Percentiles rank a stretch among this genome's conserved stretches.
phyloP scores from a whole-genome alignment of 495 filamentous ascomycete genomes.

The Aspergillus saccharolyticus region DNA sequence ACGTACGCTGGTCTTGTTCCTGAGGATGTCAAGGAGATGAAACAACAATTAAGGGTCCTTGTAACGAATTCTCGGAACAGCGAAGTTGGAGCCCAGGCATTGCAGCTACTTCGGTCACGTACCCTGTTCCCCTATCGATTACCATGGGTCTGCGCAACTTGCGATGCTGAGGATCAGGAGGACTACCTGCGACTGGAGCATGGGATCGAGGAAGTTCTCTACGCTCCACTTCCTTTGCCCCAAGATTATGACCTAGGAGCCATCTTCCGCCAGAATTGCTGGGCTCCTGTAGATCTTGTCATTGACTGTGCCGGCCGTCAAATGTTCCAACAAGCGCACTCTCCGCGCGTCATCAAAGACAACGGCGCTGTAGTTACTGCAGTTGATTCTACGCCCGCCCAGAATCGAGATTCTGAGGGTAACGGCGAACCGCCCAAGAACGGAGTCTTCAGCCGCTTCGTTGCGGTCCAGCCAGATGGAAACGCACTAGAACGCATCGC shows the following conservation, averaged over 20 bases:
- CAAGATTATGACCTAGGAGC: slow-evolving; percentile 25
- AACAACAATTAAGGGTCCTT: slow-evolving; percentile 22
- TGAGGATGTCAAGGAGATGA: slow-evolving; percentile 3
- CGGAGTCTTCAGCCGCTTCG: slow-evolving; percentile 30
- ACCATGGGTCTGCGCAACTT: slow-evolving; percentile 42
- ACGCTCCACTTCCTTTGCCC: slow-evolving; percentile 22
- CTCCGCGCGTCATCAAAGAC: slow-evolving; percentile 28
- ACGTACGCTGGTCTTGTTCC: slow-evolving; percentile 39
- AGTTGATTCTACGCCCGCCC: slow-evolving; percentile 27
- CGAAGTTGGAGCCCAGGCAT: slow-evolving; percentile 34
- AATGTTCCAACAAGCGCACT: slow-evolving; percentile 32
- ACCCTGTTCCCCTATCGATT: slow-evolving; percentile 29
- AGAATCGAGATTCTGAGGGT: slow-evolving; percentile 11
- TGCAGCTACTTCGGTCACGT: slow-evolving; percentile 33
- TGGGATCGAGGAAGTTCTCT: slow-evolving; percentile 31
- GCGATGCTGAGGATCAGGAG: slow-evolving; percentile 25
- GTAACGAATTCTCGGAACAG: slow-evolving; percentile 35
- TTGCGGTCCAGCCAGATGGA: slow-evolving; percentile 37
- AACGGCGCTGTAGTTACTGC: slow-evolving; percentile 34
- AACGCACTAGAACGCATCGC: slow-evolving; percentile 26
- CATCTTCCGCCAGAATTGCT: slow-evolving; percentile 29
- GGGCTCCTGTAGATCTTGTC: slow-evolving; percentile 37
- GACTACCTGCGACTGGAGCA: slow-evolving; percentile 19
- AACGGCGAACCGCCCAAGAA: slow-evolving; percentile 16
- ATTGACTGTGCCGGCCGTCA: slow-evolving; percentile 35